Evolutionary conservation across 2,329 filamentous ascomycete genomes (phyloP).

Genomic region (Fonsecaea multimorphosa): DNA sequence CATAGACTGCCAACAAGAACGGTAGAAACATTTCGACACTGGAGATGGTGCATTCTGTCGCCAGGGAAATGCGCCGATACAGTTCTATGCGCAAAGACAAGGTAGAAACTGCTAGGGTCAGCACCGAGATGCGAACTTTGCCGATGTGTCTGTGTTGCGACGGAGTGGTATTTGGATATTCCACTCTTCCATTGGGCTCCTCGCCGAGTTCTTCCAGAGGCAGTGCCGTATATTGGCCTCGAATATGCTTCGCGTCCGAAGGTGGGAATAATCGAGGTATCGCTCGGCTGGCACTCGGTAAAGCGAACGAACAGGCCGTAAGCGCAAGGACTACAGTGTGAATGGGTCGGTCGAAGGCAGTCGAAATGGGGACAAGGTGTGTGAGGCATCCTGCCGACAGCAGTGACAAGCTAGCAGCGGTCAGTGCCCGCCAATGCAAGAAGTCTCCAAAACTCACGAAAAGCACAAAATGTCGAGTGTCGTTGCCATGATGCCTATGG

Average conservation of each 20-base stretch:
- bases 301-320: constrained; percentile 47
- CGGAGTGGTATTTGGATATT: constrained; percentile 11
- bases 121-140: constrained; percentile 32
- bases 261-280: constrained; percentile 39
- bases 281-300: constrained; percentile 48
- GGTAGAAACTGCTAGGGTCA: constrained; percentile 37
- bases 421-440: constrained; percentile 14
- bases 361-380: constrained; percentile 47
- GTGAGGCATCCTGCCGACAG: constrained; percentile 46
- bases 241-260: constrained; percentile 6
- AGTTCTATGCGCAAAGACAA: constrained; percentile 48
- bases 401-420: constrained; percentile 40
- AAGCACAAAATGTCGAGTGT: constrained; percentile 26
- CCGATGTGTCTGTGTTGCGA: constrained; percentile 12
- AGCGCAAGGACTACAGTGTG: constrained; percentile 52
- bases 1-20: constrained; percentile 50
- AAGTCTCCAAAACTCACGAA: constrained; percentile 16
- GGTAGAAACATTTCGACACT: constrained; percentile 45
- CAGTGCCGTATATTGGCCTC: constrained; percentile 24
- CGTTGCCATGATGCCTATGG: not conserved
- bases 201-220: constrained; percentile 29
- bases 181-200: constrained; percentile 20
- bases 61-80: constrained; percentile 49
- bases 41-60: constrained; percentile 51
- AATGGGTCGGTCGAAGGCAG: constrained; percentile 54